Evolutionary conservation across 2,329 filamentous ascomycete species (phyloP), one percentile per base, ranked within the genome.

Genomic region (Eutypa lata): DNA sequence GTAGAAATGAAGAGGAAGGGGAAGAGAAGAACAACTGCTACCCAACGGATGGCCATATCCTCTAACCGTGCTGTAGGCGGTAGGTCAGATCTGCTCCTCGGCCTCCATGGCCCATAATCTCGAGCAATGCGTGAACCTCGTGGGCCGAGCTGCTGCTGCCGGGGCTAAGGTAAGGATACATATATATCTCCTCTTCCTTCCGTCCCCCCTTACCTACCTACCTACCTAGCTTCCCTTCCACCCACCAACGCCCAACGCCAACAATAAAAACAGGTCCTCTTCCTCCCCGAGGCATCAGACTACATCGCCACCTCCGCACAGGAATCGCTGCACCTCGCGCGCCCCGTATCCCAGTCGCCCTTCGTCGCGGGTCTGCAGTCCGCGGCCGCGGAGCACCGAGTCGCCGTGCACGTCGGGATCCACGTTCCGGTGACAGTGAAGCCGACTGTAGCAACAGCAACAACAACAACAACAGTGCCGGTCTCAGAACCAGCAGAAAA

Each of bases 281-380:
- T 97, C 74, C 86, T 97, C 50, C 93, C 93, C 13, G 93, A 97
- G 79, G 93, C 93, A 22, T 84, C 84, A 52, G 91, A 96, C 74
- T 97, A 96, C 76, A 91, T 97, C 63, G 88, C 84, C 19, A 76
- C 80, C 2, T 86, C 84, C 1, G 77, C 86, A 2, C 70, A 81
- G 11, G 86, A 92, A 62, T 88, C 87, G 0, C 72, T 91, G 8
- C 78, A 82, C 4, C 84, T 97, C 10, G 91, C 84, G 57, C 81
- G 80, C 53, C 80, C 91, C 2, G 81, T 87, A 38, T 68, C 78
- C 2, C 74, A 78, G 21, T 90, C 85, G 13, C 79, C 83, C 26
- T 97, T 97, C 68, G 87, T 97, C 13, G 73, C 79, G 0, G 91
- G 91, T 3, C 80, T 97, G 2, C 85, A 84, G 56, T 73, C 81